A percentile compares a stretch with the other conserved stretches of the same genome.
Evolutionary conservation across 352 stramenopile species (phyloP).

Genomic region (Lagenidium sp.): DNA sequence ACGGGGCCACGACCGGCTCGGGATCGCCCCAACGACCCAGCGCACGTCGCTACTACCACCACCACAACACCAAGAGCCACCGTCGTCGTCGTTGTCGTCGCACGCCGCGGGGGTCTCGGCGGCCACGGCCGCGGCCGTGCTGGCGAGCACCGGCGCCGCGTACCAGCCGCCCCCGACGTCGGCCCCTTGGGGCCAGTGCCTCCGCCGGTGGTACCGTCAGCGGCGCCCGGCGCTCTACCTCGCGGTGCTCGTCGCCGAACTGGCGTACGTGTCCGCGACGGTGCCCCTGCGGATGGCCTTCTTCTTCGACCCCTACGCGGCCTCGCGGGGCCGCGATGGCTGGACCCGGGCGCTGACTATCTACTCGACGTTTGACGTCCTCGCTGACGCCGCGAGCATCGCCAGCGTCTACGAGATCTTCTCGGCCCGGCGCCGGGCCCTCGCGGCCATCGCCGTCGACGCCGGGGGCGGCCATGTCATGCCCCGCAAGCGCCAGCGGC

Average conservation of each 20-base stretch:
- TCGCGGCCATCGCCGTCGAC: constrained; percentile 25
- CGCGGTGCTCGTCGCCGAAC: constrained; percentile 12
- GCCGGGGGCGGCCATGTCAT: constrained; percentile 9
- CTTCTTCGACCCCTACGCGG: constrained; percentile 28
- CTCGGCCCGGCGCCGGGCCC: constrained; percentile 19
- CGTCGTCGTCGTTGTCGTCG: too few relatives aligned
- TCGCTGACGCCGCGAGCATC: constrained; percentile 34
- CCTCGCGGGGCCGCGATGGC: constrained; percentile 1
- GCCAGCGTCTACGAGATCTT: constrained; percentile 48
- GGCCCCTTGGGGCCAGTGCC: too few relatives aligned
- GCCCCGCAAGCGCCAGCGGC: constrained; percentile 9
- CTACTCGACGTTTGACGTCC: constrained; percentile 34
- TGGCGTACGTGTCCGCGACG: constrained; percentile 30
- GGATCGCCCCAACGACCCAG: too few relatives aligned
- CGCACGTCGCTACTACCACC: too few relatives aligned
- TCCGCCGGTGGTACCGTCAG: constrained; percentile 7
- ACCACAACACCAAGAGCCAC: too few relatives aligned
- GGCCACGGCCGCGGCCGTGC: too few relatives aligned
- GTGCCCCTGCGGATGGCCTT: constrained; percentile 30
- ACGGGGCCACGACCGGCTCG: too few relatives aligned
- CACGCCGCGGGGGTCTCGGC: too few relatives aligned
- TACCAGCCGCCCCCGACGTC: too few relatives aligned
- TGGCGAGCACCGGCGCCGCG: too few relatives aligned
- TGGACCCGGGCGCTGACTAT: constrained; percentile 45
- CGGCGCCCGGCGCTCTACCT: constrained; percentile 13